A percentile compares a stretch with the other conserved stretches of the same genome.
Evolutionary conservation across 2,329 filamentous ascomycete species (phyloP).

Genomic region (Dactylellina leptospora): DNA sequence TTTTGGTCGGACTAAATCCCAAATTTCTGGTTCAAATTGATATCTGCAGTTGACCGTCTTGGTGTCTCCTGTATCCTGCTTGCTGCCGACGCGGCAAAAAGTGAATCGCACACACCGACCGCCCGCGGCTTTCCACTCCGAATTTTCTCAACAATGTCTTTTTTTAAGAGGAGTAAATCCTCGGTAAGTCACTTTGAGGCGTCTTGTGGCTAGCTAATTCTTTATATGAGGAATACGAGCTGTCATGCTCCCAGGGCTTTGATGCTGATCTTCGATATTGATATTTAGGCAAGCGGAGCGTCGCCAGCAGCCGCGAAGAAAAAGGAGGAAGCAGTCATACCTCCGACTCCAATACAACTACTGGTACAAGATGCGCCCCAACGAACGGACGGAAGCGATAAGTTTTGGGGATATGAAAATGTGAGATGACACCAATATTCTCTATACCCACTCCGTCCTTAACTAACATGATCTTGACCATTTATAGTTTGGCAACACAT

Average conservation of each 20-base stretch:
- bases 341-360: constrained; percentile 66
- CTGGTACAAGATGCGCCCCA: constrained; percentile 81
- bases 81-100: constrained; percentile 46
- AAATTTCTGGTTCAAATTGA: constrained; percentile 20
- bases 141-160: constrained; percentile 38
- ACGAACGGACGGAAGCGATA: constrained; percentile 88
- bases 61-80: constrained; percentile 32
- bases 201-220: neutral
- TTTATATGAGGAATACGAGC: neutral
- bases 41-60: constrained; percentile 40
- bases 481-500: constrained; percentile 53
- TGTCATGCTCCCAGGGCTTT: neutral
- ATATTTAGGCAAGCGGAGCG: constrained; percentile 37
- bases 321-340: constrained; percentile 39
- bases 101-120: constrained; percentile 45
- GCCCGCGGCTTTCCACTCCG: constrained; percentile 14
- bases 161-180: constrained; percentile 52
- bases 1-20: neutral
- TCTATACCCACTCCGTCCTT: neutral
- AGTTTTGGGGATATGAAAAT: constrained; percentile 98
- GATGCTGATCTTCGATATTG: neutral
- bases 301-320: constrained; percentile 47
- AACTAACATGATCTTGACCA: constrained; percentile 40
- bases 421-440: constrained; percentile 67
- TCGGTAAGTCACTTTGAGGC: constrained; percentile 24